Conservation (phyloP, 108 stramenopile genomes). For the Cyclotella sp. region DNA sequence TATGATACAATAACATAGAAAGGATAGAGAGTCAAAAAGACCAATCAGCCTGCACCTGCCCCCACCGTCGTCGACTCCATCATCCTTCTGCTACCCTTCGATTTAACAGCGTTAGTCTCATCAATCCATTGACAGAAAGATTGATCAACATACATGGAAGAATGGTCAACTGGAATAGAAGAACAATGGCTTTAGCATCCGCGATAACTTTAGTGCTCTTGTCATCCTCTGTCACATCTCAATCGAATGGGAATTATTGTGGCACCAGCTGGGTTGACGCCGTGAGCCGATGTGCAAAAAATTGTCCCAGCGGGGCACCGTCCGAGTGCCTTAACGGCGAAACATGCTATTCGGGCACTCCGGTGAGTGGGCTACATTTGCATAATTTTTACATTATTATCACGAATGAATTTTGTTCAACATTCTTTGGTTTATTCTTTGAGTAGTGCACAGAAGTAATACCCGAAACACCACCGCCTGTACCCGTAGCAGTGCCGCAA, state of each 20-base stretch:
- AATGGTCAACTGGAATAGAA: too few species aligned
- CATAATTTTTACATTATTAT: background rate
- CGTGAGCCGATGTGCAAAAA: slow-evolving; percentile 15
- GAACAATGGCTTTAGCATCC: too few species aligned
- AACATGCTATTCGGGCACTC: slow-evolving; percentile 40
- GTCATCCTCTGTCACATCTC: background rate
- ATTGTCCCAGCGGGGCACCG: slow-evolving; percentile 33
- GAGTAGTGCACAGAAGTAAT: background rate
- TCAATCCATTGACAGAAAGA: too few species aligned
- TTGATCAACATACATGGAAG: too few species aligned
- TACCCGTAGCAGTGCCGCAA: background rate
- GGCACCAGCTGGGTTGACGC: slow-evolving; percentile 34
- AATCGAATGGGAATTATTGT: slow-evolving; percentile 17
- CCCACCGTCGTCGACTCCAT: too few species aligned
- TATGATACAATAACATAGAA: too few species aligned
- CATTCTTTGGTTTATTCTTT: background rate
- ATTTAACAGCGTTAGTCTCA: too few species aligned
- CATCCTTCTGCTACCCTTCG: too few species aligned
- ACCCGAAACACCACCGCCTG: slow-evolving; percentile 11
- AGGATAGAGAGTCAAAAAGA: too few species aligned
- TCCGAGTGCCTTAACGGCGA: slow-evolving; percentile 28
- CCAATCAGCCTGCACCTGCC: too few species aligned
- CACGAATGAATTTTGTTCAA: background rate
- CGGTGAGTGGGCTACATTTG: slow-evolving; percentile 16
- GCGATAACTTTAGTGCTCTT: background rate